phyloP scores from a whole-genome alignment of 306 rosid genomes.

The Vigna hirtella region DNA sequence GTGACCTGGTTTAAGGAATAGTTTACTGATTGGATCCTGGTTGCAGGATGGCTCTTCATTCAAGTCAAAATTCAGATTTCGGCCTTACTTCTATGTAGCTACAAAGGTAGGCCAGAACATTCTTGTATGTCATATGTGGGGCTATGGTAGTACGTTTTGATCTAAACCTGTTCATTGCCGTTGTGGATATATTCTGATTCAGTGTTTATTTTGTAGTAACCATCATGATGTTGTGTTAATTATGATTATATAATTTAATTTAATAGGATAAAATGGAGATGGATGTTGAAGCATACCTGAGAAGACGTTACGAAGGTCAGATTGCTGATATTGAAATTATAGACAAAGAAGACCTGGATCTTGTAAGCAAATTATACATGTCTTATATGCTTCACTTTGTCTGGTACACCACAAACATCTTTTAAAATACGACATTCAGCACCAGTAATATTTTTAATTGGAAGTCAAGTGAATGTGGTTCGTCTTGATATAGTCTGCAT shows the following conservation, averaged over 20 bases:
- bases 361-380: constrained; percentile 66
- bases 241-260: constrained; percentile 40
- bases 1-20: constrained; percentile 18
- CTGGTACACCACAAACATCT: constrained; percentile 12
- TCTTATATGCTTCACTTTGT: constrained; percentile 28
- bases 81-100: constrained; percentile 87
- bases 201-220: constrained; percentile 12
- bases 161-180: constrained; percentile 13
- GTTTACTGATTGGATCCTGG: constrained; percentile 48
- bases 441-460: constrained; percentile 29
- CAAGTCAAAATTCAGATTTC: constrained; percentile 85
- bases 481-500: constrained; percentile 22
- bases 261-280: constrained; percentile 77
- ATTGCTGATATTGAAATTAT: constrained; percentile 82
- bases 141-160: constrained; percentile 3
- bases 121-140: neutral
- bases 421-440: constrained; percentile 28
- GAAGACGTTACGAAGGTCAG: constrained; percentile 82
- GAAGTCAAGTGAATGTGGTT: constrained; percentile 29
- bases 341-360: constrained; percentile 93
- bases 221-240: constrained; percentile 18
- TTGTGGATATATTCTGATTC: constrained; percentile 17
- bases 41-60: constrained; percentile 90
- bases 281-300: constrained; percentile 87
- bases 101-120: constrained; percentile 65